Evolutionary conservation across 2,329 filamentous ascomycete genomes (phyloP).

Genomic region (Xylariaceae sp.): DNA sequence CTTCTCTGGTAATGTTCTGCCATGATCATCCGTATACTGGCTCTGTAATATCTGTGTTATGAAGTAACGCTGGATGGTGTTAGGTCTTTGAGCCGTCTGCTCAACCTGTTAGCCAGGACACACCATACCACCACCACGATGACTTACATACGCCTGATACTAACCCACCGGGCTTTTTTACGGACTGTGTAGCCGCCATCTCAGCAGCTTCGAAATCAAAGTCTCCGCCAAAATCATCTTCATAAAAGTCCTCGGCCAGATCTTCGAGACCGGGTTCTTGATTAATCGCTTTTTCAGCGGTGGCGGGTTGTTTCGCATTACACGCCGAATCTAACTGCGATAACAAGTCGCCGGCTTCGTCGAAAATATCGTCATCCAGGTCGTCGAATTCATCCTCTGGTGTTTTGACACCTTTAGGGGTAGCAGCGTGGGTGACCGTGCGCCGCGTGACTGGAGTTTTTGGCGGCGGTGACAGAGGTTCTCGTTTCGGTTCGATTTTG

Average conservation of each 20-base stretch:
- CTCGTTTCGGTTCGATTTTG: slow-evolving; percentile 23
- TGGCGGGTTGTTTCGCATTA: slow-evolving; percentile 13
- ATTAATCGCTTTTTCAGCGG: slow-evolving; percentile 10
- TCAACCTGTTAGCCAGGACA: slow-evolving; percentile 56
- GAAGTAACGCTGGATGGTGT: slow-evolving; percentile 81
- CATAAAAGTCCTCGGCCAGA: slow-evolving; percentile 46
- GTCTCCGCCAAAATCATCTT: slow-evolving; percentile 68
- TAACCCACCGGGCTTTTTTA: slow-evolving; percentile 29
- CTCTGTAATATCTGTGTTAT: slow-evolving; percentile 68
- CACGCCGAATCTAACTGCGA: slow-evolving; percentile 32
- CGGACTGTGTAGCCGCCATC: slow-evolving; percentile 65
- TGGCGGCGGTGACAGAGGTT: slow-evolving; percentile 11
- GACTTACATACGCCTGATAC: slow-evolving; percentile 50
- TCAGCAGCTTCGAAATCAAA: slow-evolving; percentile 75
- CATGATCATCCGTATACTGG: slow-evolving; percentile 60
- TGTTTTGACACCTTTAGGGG: slow-evolving; percentile 16
- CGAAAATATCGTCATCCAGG: slow-evolving; percentile 56
- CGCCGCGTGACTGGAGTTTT: slow-evolving; percentile 19
- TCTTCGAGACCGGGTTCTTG: slow-evolving; percentile 30
- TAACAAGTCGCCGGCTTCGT: slow-evolving; percentile 41
- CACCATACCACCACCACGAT: slow-evolving; percentile 24
- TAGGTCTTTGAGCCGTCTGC: slow-evolving; percentile 62
- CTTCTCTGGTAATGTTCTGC: slow-evolving; percentile 62
- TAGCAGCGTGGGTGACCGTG: slow-evolving; percentile 8
- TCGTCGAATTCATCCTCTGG: slow-evolving; percentile 60